Evolutionary conservation across 305 asterid species (phyloP).

Genomic region (Rubia occidens): DNA sequence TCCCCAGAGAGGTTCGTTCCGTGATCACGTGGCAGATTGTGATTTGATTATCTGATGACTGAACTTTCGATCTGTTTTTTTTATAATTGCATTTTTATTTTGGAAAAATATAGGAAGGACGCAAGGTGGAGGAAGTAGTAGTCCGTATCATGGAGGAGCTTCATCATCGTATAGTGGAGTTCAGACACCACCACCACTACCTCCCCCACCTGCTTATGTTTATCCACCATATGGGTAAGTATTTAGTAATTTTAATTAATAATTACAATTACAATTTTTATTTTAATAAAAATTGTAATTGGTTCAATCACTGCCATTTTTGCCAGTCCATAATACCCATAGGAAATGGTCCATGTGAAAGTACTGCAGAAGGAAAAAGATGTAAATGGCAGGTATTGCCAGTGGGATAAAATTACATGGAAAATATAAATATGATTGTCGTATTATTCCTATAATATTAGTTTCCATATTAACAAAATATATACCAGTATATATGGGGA

Average conservation of each 20-base stretch:
- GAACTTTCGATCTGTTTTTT: too few relatives aligned
- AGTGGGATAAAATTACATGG: slow-evolving; percentile 31
- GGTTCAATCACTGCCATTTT: slow-evolving; percentile 15
- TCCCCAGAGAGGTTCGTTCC: slow-evolving; percentile 47
- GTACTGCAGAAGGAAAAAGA: slow-evolving; percentile 31
- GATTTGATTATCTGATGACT: too few relatives aligned
- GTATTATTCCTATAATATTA: slow-evolving; percentile 4
- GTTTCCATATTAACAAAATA: not conserved
- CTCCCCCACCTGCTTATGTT: slow-evolving; percentile 45
- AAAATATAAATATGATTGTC: slow-evolving; percentile 16
- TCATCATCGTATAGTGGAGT: slow-evolving; percentile 35
- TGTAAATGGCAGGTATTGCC: slow-evolving; percentile 37
- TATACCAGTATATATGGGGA: too few relatives aligned
- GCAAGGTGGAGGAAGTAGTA: slow-evolving; percentile 35
- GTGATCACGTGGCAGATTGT: too few relatives aligned
- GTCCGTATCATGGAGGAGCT: slow-evolving; percentile 48
- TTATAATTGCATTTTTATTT: too few relatives aligned
- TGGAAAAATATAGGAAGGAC: slow-evolving; percentile 34
- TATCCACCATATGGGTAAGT: slow-evolving; percentile 84
- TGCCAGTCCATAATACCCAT: slow-evolving; percentile 24
- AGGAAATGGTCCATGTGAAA: slow-evolving; percentile 40
- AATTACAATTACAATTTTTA: not conserved
- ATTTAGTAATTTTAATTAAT: slow-evolving; percentile 18
- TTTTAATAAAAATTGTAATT: not conserved
- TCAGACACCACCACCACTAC: slow-evolving; percentile 34